Evolutionary conservation across 305 asterid genomes (phyloP), one percentile per base, ranked within the genome.

Genomic region (Lippia alba): DNA sequence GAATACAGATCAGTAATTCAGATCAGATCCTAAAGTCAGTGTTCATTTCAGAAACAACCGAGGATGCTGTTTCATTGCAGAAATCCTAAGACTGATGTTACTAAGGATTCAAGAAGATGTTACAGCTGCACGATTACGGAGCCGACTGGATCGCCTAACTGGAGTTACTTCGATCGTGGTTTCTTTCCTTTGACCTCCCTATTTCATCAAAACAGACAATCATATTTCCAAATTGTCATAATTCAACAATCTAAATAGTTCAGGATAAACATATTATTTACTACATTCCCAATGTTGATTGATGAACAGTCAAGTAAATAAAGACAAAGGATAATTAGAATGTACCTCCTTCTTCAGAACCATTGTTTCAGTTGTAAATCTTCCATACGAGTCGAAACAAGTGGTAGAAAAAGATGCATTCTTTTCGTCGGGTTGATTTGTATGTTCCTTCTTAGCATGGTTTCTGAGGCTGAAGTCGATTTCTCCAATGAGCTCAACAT

Each of bases 71-170:
- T 87, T 80, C 88, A 32, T 30, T 12, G 70, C 61, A 63, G 32
- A 50, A 44, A 3, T 67, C 36, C 60, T 44, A 41, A 17, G 40
- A 46, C 39, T 34, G 50, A 39, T 46, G 30, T 44, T 11, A 10
- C 58, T 40, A 50, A 53, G 3, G 6, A 32, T 56, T 85, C 79
- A 85, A 57, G 92, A 89, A 17, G 94, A 88, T 55, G 41, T 24
- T 6, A 65, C 71, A 6, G 86, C 65, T 59, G 82, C 71, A 58
- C 87, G 88, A 46, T 65, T 85, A 32, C 87, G 91, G 57, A 91
- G 77, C 72, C 95, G 79, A 70, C 83, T 82, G 17, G 97, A 91
- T 75, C 96, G 82, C 82, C 97, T 89, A 3, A 89, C 85, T 9
- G 96, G 90, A 73, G 96, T 89, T 51, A 74, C 46, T 44, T 34